A percentile compares a stretch with the other conserved stretches of the same genome.
Evolutionary conservation across 2,329 filamentous ascomycete genomes (phyloP).

Genomic region (Aureobasidium sp.): DNA sequence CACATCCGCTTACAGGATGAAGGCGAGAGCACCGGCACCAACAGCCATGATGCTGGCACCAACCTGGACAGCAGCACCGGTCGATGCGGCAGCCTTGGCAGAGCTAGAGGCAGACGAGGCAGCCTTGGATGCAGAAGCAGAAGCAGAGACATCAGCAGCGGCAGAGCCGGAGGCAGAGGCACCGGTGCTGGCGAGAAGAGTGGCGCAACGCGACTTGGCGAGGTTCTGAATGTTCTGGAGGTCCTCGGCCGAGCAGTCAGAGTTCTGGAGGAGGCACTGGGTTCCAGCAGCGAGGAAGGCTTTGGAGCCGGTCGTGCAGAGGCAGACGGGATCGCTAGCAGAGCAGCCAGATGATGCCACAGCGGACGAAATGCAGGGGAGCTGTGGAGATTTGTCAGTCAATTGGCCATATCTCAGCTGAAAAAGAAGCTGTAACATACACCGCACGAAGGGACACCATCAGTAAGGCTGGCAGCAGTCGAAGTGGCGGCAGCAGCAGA

Average conservation of each 20-base stretch:
- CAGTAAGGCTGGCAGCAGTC: background rate
- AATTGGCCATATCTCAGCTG: background rate
- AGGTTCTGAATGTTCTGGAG: constrained; percentile 31
- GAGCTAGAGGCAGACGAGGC: background rate
- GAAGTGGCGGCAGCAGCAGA: background rate
- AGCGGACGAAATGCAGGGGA: constrained; percentile 41
- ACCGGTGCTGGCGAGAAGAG: background rate
- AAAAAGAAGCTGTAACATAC: background rate
- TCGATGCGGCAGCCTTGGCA: background rate
- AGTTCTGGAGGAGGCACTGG: constrained; percentile 30
- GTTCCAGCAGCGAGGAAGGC: constrained; percentile 35
- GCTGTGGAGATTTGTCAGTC: background rate
- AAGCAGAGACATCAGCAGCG: constrained; percentile 10
- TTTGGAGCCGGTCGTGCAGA: constrained; percentile 40
- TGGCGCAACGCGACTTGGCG: background rate
- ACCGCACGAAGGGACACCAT: background rate
- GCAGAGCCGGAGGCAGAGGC: constrained; percentile 1
- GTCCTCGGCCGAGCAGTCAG: constrained; percentile 32
- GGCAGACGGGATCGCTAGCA: constrained; percentile 44
- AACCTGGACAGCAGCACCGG: constrained; percentile 14
- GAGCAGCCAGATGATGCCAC: constrained; percentile 43
- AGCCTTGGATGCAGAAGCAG: background rate
- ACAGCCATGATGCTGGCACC: constrained; percentile 11
- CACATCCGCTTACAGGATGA: background rate
- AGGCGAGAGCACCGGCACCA: constrained; percentile 13